Conservation (phyloP, 164 flowering plant genomes). For the Liriodendron chinense region DNA sequence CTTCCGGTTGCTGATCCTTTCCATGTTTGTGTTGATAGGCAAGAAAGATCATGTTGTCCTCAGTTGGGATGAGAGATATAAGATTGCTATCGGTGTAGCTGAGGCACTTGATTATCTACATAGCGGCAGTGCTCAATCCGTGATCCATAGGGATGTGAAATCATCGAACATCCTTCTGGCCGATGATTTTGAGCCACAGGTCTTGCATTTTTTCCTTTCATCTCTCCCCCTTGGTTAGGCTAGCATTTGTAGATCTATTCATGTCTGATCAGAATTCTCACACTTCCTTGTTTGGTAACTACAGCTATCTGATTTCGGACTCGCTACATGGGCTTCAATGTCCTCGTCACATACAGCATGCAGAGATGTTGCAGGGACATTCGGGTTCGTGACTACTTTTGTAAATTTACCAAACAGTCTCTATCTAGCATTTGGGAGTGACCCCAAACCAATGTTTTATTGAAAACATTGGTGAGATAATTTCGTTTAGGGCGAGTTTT, state of each 20-base stretch:
- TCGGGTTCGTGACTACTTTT: conserved; percentile 59
- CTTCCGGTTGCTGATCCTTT: background rate
- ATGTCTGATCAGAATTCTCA: conserved; percentile 6
- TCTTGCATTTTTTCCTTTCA: conserved; percentile 2
- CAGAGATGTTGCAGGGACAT: conserved; percentile 92
- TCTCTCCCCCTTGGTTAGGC: too few species aligned
- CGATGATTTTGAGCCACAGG: conserved; percentile 92
- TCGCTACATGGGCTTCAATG: conserved; percentile 77
- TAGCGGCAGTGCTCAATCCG: conserved; percentile 42
- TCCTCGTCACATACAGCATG: conserved; percentile 62
- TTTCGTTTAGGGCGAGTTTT: too few species aligned
- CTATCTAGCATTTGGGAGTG: background rate
- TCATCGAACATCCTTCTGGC: conserved; percentile 87
- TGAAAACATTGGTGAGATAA: too few species aligned
- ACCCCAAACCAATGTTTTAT: too few species aligned
- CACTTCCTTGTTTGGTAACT: conserved; percentile 9
- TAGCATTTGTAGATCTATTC: background rate
- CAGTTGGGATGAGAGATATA: conserved; percentile 79
- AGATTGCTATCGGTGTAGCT: conserved; percentile 88
- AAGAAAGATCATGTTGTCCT: conserved; percentile 40
- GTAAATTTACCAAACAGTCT: background rate
- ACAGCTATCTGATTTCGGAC: conserved; percentile 97
- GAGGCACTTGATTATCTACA: conserved; percentile 91
- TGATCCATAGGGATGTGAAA: conserved; percentile 95
- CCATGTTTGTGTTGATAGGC: conserved; percentile 3